Evolutionary conservation across 192 early-diverging fungal species (phyloP).

Genomic region (Mortierella hygrophila): DNA sequence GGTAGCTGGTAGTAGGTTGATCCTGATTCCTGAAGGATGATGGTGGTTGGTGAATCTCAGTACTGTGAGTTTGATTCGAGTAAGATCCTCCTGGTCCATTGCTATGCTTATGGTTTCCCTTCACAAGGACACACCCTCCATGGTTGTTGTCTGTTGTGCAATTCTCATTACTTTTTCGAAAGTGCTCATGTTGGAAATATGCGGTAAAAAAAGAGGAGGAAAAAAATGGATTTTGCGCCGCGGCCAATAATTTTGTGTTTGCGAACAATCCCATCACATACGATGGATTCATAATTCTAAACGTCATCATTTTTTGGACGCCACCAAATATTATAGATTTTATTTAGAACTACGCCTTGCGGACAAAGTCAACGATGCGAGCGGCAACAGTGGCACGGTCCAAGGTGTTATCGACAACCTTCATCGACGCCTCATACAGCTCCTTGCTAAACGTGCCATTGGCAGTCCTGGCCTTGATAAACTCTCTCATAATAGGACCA

Average conservation of each 20-base stretch:
- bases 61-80: neutral
- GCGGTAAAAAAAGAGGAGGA: conserved; percentile 54
- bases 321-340: neutral
- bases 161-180: conserved; percentile 56
- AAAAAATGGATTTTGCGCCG: conserved; percentile 28
- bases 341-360: neutral
- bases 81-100: neutral
- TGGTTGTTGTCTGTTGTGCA: neutral
- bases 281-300: neutral
- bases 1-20: neutral
- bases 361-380: conserved; percentile 22
- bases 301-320: neutral
- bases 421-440: conserved; percentile 29
- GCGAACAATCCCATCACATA: neutral
- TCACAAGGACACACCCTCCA: neutral
- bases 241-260: conserved; percentile 33
- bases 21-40: neutral
- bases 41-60: neutral
- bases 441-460: conserved; percentile 51
- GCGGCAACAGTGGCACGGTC: conserved; percentile 37
- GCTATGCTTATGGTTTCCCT: neutral
- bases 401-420: conserved; percentile 27
- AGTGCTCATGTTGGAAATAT: conserved; percentile 59
- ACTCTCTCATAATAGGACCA: conserved; percentile 51
- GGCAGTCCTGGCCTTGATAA: conserved; percentile 50